These are phyloP conservation scores for Phylloboletellus chloephorus DNA, from an alignment of 1,284 basidiomycete species.

Conservation along the genomic window DNA sequence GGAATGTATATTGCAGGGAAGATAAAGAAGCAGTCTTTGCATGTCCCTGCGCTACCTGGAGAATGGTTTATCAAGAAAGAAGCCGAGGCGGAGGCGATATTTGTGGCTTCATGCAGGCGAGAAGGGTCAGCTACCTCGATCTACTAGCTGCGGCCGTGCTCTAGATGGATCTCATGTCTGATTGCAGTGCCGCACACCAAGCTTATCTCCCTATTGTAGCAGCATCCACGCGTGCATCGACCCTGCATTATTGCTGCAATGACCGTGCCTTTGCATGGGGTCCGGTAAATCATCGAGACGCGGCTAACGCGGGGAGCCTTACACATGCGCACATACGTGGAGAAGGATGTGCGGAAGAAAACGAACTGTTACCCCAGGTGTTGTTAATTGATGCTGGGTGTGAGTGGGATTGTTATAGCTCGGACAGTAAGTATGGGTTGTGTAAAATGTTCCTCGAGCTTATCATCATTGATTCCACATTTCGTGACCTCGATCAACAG, in stretches of 20 bases:
- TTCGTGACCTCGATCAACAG: conserved; percentile 23
- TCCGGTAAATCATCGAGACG: conserved; percentile 54
- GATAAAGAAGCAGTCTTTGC: conserved; percentile 36
- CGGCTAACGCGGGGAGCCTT: conserved; percentile 47
- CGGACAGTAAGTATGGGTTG: conserved; percentile 51
- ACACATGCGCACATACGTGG: conserved; percentile 30
- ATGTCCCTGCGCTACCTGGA: conserved; percentile 53
- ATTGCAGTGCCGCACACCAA: conserved; percentile 68
- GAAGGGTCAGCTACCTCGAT: conserved; percentile 56
- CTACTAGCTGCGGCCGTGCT: neutral
- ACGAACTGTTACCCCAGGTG: conserved; percentile 64
- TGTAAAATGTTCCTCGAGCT: neutral
- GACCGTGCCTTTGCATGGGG: conserved; percentile 78
- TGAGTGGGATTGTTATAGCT: conserved; percentile 80
- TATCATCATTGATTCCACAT: neutral
- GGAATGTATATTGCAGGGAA: conserved; percentile 62
- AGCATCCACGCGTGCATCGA: conserved; percentile 76
- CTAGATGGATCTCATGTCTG: conserved; percentile 5
- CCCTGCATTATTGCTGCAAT: conserved; percentile 87
- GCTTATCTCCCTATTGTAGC: conserved; percentile 90
- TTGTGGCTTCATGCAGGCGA: conserved; percentile 80
- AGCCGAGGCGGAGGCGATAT: conserved; percentile 86
- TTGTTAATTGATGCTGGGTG: conserved; percentile 90
- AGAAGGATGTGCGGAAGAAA: conserved; percentile 19
- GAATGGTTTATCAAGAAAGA: conserved; percentile 89